A percentile compares a stretch with the other conserved stretches of the same genome.
Evolutionary conservation across 371 early-diverging fungal genomes (phyloP).

Genomic region (Mortierella sp.): DNA sequence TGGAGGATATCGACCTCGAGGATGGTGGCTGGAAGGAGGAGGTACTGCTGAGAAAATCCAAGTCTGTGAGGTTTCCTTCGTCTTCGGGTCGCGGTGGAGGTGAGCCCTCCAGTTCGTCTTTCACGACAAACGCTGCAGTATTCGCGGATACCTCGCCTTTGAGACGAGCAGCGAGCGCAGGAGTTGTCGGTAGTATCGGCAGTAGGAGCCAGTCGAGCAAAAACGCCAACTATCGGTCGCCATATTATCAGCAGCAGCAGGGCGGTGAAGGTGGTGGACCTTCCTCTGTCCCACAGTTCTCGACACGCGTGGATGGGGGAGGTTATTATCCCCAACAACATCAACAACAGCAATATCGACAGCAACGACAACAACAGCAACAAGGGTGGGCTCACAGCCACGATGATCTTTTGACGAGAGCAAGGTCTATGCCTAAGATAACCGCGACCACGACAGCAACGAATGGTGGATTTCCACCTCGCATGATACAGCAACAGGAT

Average conservation of each 20-base stretch:
- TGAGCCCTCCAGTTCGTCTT: not conserved
- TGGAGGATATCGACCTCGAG: not conserved
- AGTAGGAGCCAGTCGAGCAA: not conserved
- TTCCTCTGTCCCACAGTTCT: not conserved
- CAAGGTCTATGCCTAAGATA: not conserved
- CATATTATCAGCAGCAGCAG: not conserved
- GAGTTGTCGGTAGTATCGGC: not conserved
- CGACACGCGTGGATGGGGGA: not conserved
- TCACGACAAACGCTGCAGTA: not conserved
- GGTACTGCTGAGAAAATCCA: not conserved
- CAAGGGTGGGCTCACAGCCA: constrained; percentile 1
- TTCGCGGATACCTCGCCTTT: not conserved
- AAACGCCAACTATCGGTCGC: not conserved
- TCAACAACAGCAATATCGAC: not conserved
- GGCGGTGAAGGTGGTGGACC: not conserved
- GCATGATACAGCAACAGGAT: not conserved
- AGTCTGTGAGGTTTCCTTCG: not conserved
- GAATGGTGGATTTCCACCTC: not conserved
- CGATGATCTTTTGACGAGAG: not conserved
- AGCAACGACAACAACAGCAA: not conserved
- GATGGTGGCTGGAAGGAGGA: not conserved
- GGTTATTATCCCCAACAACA: constrained; percentile 1
- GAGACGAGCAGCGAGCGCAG: not conserved
- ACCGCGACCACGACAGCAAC: not conserved
- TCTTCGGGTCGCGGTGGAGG: not conserved